phyloP scores from a whole-genome alignment of 2,329 filamentous ascomycete species.

The Fulvia fulva region DNA sequence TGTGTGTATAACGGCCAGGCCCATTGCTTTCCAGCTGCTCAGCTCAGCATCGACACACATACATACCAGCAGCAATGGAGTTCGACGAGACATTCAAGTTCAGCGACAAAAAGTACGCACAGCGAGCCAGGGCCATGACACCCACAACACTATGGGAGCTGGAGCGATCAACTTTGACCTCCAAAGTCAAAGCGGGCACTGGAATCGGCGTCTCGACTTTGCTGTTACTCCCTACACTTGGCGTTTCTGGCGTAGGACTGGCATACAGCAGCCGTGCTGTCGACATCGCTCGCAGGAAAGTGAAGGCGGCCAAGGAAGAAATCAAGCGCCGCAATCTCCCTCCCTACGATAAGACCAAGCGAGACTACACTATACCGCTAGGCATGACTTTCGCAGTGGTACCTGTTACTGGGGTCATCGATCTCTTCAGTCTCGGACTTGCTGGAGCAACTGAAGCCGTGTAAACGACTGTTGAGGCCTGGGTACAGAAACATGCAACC shows the following conservation, averaged over 20 bases:
- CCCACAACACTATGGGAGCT: neutral
- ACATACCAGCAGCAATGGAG: neutral
- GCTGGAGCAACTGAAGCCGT: neutral
- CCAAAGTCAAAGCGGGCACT: neutral
- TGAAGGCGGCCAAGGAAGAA: neutral
- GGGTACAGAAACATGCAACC: neutral
- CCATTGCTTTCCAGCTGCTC: neutral
- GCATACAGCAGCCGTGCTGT: neutral
- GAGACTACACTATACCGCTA: neutral
- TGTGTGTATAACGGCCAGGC: neutral
- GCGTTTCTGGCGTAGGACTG: neutral
- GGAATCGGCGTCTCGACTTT: neutral
- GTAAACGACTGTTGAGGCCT: neutral
- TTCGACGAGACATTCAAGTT: neutral
- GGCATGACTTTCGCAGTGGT: neutral
- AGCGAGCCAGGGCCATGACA: neutral
- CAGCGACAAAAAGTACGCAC: neutral
- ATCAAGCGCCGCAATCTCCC: neutral
- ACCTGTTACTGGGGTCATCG: neutral
- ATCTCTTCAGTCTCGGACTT: neutral
- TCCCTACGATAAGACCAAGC: neutral
- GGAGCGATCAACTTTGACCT: neutral
- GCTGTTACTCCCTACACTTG: neutral
- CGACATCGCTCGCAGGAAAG: neutral
- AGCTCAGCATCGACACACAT: neutral